Percentiles rank a stretch among this genome's conserved stretches.
phyloP scores from a whole-genome alignment of 129 eudicot species.

The Flaveria sonorensis region DNA sequence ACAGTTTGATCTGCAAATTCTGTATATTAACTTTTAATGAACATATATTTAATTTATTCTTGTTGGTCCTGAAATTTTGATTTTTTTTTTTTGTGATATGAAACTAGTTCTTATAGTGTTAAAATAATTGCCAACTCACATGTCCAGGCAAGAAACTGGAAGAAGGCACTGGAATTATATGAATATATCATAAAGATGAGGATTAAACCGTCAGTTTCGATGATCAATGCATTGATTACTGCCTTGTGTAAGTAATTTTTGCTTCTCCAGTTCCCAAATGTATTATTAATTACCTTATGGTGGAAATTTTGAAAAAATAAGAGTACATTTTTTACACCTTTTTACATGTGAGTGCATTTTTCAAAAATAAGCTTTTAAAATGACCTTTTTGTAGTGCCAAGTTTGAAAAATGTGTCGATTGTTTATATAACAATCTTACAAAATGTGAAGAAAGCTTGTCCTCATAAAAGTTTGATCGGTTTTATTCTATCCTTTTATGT shows the following conservation, averaged over 20 bases:
- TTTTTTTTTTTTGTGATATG: background rate
- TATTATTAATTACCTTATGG: conserved; percentile 1
- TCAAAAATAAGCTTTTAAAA: background rate
- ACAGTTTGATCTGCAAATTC: conserved; percentile 9
- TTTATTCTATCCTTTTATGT: too few relatives aligned
- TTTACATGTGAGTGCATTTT: background rate
- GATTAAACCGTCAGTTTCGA: conserved; percentile 75
- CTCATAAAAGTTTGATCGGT: too few relatives aligned
- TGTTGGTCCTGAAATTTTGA: conserved; percentile 23
- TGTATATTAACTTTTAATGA: conserved; percentile 3
- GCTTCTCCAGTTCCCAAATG: conserved; percentile 13
- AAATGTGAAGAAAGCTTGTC: too few relatives aligned
- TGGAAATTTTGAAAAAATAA: background rate
- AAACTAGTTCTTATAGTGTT: conserved; percentile 21
- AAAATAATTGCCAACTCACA: conserved; percentile 25
- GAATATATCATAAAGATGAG: conserved; percentile 63
- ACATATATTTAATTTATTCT: background rate
- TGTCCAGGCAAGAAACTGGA: conserved; percentile 76
- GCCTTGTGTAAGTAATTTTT: conserved; percentile 79
- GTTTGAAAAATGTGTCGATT: too few relatives aligned
- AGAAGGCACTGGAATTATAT: conserved; percentile 81
- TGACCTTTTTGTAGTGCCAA: background rate
- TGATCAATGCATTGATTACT: conserved; percentile 92
- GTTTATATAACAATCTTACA: too few relatives aligned
- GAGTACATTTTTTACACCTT: background rate